Percentiles rank a stretch among this genome's conserved stretches.
Conservation (phyloP, 306 rosid species). For the Heteromeles arbutifolia region DNA sequence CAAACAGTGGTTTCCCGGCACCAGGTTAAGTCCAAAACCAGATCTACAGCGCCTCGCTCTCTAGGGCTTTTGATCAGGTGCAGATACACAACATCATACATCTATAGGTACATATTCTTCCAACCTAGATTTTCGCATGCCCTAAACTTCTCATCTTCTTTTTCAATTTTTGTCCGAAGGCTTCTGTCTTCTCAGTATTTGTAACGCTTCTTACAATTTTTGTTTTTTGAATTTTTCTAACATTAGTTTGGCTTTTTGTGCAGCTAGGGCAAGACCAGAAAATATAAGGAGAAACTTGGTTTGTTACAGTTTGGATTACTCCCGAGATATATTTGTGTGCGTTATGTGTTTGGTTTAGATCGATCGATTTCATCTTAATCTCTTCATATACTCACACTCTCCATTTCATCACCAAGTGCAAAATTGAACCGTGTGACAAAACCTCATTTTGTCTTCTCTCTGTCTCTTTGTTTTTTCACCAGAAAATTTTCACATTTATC, state of each 20-base stretch:
- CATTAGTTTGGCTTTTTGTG: constrained; percentile 4
- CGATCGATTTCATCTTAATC: not conserved
- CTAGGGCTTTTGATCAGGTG: not conserved
- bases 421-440: not conserved
- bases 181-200: not conserved
- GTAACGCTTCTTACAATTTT: not conserved
- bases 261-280: not conserved
- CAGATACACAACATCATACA: not conserved
- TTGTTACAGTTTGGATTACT: constrained; percentile 23
- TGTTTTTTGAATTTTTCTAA: not conserved
- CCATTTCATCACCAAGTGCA: constrained; percentile 10
- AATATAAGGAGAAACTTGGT: constrained; percentile 13
- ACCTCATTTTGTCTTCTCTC: constrained; percentile 6
- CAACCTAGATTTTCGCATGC: not conserved
- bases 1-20: constrained; percentile 5
- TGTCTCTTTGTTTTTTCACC: not conserved
- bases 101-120: not conserved
- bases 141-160: not conserved
- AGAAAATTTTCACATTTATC: not conserved
- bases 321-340: constrained; percentile 47
- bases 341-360: constrained; percentile 8
- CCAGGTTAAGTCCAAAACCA: constrained; percentile 8
- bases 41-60: constrained; percentile 25
- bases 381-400: constrained; percentile 3
- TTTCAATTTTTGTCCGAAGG: not conserved